These are phyloP conservation scores for Fusarium sp. DNA, from an alignment of 2,329 filamentous ascomycete species.

Conservation along the genomic window DNA sequence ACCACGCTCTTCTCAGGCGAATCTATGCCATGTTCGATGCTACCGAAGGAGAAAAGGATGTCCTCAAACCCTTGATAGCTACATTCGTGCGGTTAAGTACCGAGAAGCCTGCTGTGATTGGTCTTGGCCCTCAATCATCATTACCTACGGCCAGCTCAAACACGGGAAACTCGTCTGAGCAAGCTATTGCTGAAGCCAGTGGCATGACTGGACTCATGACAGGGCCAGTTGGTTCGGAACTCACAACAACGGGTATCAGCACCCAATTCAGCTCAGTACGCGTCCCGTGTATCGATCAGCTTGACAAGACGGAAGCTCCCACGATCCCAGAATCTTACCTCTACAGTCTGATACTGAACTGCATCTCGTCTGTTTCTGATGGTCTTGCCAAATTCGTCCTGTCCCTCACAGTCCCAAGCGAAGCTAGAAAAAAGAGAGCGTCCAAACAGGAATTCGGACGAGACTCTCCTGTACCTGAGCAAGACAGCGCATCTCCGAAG, in stretches of 20 bases:
- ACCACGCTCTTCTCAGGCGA: conserved; percentile 79
- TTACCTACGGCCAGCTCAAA: conserved; percentile 72
- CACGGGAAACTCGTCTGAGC: conserved; percentile 74
- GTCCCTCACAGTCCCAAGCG: conserved; percentile 86
- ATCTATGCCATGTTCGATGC: conserved; percentile 86
- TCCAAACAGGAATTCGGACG: conserved; percentile 58
- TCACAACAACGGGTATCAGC: conserved; percentile 82
- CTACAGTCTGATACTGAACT: conserved; percentile 88
- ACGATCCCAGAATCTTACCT: conserved; percentile 90
- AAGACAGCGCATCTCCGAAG: conserved; percentile 49
- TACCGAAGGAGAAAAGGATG: conserved; percentile 75
- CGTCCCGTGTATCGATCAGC: conserved; percentile 89
- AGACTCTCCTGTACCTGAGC: conserved; percentile 57
- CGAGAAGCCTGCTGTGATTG: conserved; percentile 90
- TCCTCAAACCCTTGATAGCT: conserved; percentile 85
- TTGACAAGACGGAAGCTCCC: conserved; percentile 91
- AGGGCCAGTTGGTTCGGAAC: conserved; percentile 73
- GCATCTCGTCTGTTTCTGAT: conserved; percentile 90
- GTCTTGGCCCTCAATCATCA: conserved; percentile 88
- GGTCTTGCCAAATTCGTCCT: conserved; percentile 93
- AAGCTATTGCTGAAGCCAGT: conserved; percentile 89
- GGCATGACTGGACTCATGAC: conserved; percentile 90
- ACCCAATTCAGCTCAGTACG: conserved; percentile 90
- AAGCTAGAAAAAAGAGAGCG: conserved; percentile 65
- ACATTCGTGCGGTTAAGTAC: conserved; percentile 93